Conservation (phyloP, 441 rosid species). For the Adansonia grandidieri region DNA sequence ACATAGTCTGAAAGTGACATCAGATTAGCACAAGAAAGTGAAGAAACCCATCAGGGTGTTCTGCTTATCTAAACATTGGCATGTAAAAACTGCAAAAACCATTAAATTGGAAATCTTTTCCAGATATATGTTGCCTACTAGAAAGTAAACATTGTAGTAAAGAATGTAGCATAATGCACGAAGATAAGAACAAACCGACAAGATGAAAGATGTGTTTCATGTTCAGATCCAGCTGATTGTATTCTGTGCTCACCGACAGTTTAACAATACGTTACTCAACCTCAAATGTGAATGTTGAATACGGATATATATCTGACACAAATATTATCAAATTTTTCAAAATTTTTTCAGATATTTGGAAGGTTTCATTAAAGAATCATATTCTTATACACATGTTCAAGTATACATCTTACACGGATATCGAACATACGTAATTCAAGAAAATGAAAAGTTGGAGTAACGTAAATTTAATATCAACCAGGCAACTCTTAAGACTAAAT, state of each 20-base stretch:
- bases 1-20: constrained; percentile 20
- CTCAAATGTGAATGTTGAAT: no score
- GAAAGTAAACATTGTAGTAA: not conserved
- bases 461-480: not conserved
- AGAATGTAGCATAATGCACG: not conserved
- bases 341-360: no score
- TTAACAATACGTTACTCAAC: not conserved
- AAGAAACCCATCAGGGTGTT: not conserved
- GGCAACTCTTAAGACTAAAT: not conserved
- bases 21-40: not conserved
- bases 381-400: no score
- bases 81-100: not conserved
- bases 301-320: no score
- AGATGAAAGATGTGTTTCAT: not conserved
- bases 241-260: not conserved
- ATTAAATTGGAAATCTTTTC: not conserved
- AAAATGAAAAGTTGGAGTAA: no score
- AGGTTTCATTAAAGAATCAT: no score
- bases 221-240: constrained; percentile 5
- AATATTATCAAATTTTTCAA: no score
- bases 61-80: not conserved
- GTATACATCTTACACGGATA: no score
- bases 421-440: no score
- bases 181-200: not conserved
- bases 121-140: not conserved